Base-by-base conservation (phyloP, 208 protist genomes). In the Angomonas deanei region DNA sequence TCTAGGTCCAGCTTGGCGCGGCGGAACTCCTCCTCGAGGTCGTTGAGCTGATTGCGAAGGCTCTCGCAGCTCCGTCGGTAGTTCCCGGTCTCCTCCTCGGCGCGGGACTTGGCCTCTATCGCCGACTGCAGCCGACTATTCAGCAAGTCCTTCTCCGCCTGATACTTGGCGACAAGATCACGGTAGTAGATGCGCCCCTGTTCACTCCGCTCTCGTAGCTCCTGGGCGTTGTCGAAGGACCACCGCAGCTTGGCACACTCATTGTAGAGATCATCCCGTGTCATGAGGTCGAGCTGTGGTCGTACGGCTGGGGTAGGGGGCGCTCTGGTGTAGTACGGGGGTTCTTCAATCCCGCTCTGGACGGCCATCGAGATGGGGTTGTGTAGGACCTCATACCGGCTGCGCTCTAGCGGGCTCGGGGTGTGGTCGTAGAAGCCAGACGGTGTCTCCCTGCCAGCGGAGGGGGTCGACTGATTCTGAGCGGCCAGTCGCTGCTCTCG, bases 1-100 rank as follows among this genome's bases (percentile, higher is more conserved):
- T 38, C 24, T 24, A 28, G 28, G 8, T 59, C 31, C 53, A 21
- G 10, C 28, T 3, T 50, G 52, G 48, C 19, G 28, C 46, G 54
- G 28, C 50, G 26, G n/a, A 61, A 34, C 53, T 59, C 63, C 0
- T 34, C 50, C 24, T 59, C 11, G 21, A 66, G 49, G 5, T 31
- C 47, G 33, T 1, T 2, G n/a, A 53, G 8, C n/a, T 53, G n/a
- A 6, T 42, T 42, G 11, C 36, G 8, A n/a, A 42, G 15, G 36
- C 36, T 42, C 11, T 42, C 36, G 36, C 36, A 42, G 36, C 36
- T 42, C 36, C 15, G 36, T 42, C 15, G 8, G 15, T 42, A 42
- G 15, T 42, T 42, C 36, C 15, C 36, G 11, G 36, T 42, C 36
- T 42, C 36, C 36, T 42, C 36, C 36, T 42, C 36, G 36, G 36